These are phyloP conservation scores for Phytophthora meadii DNA, from an alignment of 352 stramenopile species.

Conservation along the genomic window DNA sequence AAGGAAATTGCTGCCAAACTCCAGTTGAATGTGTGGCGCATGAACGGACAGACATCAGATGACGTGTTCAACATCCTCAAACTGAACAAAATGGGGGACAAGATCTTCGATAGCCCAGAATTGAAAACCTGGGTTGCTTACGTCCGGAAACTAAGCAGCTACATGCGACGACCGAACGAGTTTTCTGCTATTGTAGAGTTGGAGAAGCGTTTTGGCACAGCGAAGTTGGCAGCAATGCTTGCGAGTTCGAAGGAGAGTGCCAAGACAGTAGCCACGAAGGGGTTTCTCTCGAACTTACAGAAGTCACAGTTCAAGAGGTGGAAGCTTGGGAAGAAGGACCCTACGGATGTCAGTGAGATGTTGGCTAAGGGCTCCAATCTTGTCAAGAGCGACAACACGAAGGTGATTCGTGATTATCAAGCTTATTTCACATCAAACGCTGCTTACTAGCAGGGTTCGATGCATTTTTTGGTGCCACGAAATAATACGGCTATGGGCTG, in stretches of 20 bases:
- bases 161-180: not conserved
- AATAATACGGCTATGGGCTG: no score
- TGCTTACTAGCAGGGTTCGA: no score
- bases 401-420: not conserved
- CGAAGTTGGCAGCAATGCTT: not conserved
- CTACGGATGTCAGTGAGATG: not conserved
- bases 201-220: not conserved
- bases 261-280: not conserved
- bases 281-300: not conserved
- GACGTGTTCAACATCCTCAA: slow-evolving; percentile 6
- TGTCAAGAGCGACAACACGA: not conserved
- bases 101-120: not conserved
- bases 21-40: not conserved
- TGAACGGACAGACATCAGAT: not conserved
- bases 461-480: no score
- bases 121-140: not conserved
- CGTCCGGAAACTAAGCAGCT: not conserved
- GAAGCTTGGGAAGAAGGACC: not conserved
- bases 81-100: not conserved
- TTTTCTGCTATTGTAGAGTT: not conserved
- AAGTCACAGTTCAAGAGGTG: not conserved
- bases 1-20: not conserved
- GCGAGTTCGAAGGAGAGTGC: not conserved
- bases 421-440: not conserved
- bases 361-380: not conserved